Evolutionary conservation across 2,329 filamentous ascomycete species (phyloP), one percentile per base, ranked within the genome.

Genomic region (Ophiostoma sp.): DNA sequence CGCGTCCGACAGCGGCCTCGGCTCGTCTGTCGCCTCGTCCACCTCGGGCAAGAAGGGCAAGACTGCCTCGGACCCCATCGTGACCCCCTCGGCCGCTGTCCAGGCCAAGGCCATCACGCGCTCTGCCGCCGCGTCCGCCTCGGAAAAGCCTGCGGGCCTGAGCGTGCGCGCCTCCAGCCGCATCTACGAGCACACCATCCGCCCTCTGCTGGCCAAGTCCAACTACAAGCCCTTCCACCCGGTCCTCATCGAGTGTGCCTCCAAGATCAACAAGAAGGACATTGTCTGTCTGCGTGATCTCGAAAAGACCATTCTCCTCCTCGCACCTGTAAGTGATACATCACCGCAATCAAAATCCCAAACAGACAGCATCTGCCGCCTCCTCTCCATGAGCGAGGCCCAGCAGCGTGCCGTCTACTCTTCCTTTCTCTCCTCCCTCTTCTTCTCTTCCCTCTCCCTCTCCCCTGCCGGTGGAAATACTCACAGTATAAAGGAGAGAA

Each of bases 251-350:
- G 90, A 92, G 79, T 88, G 93, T 74, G 92, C 92, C 67, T 85
- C 86, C 79, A 90, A 90, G 77, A 95, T 97, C 78, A 87, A 88
- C 77, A 87, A 89, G 77, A 94, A 93, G 80, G 89, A 95, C 76
- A 95, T 98, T 77, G 89, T 91, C 78, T 97, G 91, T 81, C 87
- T 98, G 70, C 89, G 94, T 79, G 94, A 98, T 80, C 86, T 98
- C 67, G 94, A 98, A 81, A 97, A 97, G 86, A 94, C 90, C 11
- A 83, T 98, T 72, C 87, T 97, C 77, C 93, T 94, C 80, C 88
- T 94, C 79, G 93, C 94, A 83, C 92, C 92, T 79, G 94, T 97
- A 90, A 96, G 94, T 96, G 33, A 64, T 36, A 17, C 23, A 31
- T 2, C 8, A n/a, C 17, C 31, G 8, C 3, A 8, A n/a, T 4